Percentiles rank a stretch among this genome's conserved stretches.
Evolutionary conservation across 768 basidiomycete species (phyloP).

Genomic region (Kwoniella sp.): DNA sequence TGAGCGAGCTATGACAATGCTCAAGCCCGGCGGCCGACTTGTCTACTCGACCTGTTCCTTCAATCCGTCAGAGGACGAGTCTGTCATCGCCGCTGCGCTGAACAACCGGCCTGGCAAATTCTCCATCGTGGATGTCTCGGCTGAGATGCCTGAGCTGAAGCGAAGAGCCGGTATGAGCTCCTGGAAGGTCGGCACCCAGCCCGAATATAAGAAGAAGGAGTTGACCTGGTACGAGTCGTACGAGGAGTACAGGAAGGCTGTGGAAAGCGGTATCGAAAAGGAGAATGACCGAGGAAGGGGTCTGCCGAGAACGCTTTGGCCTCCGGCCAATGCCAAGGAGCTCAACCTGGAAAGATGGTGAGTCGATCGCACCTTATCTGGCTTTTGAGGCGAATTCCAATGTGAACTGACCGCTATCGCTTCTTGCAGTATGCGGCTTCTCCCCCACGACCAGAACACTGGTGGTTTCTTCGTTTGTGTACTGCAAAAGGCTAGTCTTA

Average conservation of each 20-base stretch:
- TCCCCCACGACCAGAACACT: conserved; percentile 93
- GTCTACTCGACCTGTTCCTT: conserved; percentile 98
- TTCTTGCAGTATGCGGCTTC: conserved; percentile 72
- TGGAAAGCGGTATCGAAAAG: conserved; percentile 60
- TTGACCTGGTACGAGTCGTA: conserved; percentile 59
- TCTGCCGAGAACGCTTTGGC: conserved; percentile 70
- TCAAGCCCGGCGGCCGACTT: conserved; percentile 81
- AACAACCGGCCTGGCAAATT: conserved; percentile 66
- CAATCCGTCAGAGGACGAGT: conserved; percentile 96
- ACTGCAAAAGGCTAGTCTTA: conserved; percentile 57
- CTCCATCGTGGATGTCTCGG: conserved; percentile 75
- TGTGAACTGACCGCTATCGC: conserved; percentile 8
- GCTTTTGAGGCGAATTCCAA: neutral
- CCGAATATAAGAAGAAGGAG: conserved; percentile 14
- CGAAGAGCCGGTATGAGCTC: conserved; percentile 72
- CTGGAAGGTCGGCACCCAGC: conserved; percentile 71
- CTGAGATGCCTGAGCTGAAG: conserved; percentile 69
- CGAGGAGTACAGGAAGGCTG: conserved; percentile 63
- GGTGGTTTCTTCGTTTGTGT: conserved; percentile 98
- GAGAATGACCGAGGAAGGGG: conserved; percentile 62
- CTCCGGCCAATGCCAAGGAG: conserved; percentile 65
- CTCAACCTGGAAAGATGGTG: conserved; percentile 76
- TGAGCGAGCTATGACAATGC: conserved; percentile 85
- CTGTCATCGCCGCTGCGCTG: conserved; percentile 84
- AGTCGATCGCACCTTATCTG: neutral